These are phyloP conservation scores for Nitzschia inconspicua DNA, from an alignment of 108 stramenopile species.

Conservation along the genomic window DNA sequence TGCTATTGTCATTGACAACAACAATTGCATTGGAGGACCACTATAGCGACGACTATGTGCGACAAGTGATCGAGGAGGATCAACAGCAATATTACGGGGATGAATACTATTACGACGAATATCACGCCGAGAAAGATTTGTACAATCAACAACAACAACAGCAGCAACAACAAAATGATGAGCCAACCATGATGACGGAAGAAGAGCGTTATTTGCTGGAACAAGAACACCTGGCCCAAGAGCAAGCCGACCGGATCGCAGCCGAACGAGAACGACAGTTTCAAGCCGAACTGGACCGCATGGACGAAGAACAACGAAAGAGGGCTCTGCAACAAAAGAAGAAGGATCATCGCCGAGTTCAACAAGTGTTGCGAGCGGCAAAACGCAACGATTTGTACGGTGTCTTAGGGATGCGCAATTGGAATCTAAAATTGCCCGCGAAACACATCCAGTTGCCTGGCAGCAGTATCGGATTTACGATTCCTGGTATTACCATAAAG, in stretches of 20 bases:
- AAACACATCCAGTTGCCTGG: conserved; percentile 13
- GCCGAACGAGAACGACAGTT: conserved; percentile 59
- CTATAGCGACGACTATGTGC: conserved; percentile 40
- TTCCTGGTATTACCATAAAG: conserved; percentile 19
- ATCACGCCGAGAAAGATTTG: neutral
- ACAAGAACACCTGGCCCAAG: conserved; percentile 17
- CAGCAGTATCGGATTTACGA: conserved; percentile 22
- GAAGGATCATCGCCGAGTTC: conserved; percentile 58
- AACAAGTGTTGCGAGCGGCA: conserved; percentile 43
- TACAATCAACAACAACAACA: conserved; percentile 5
- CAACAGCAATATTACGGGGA: conserved; percentile 10
- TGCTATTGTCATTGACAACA: no score
- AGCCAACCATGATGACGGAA: neutral
- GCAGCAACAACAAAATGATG: conserved; percentile 8
- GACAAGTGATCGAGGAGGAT: conserved; percentile 40
- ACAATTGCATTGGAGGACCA: no score
- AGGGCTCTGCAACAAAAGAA: conserved; percentile 43
- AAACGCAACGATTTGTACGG: conserved; percentile 53
- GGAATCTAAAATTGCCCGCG: conserved; percentile 46
- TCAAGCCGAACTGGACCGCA: conserved; percentile 55
- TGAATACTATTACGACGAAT: conserved; percentile 8
- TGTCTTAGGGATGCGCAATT: conserved; percentile 69
- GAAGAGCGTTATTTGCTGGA: neutral
- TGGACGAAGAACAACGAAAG: conserved; percentile 67
- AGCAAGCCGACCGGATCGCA: conserved; percentile 34